Evolutionary conservation across 495 filamentous ascomycete genomes (phyloP).

Genomic region (Tuber melanosporum): DNA sequence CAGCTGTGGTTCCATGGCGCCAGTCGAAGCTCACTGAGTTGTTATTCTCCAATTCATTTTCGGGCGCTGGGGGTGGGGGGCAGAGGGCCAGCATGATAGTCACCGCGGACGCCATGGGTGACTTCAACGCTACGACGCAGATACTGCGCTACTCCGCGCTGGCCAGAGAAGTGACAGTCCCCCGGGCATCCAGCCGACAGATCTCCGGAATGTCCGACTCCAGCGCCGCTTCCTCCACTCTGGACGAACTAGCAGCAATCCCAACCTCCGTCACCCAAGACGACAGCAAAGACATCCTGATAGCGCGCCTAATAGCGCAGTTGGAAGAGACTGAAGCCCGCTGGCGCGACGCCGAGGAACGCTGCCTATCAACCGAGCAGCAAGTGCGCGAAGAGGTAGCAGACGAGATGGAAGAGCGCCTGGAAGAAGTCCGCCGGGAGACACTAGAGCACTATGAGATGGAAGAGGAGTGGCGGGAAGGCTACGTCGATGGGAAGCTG

Average conservation of each 20-base stretch:
- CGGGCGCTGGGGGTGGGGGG: constrained; percentile 54
- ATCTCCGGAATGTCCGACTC: constrained; percentile 20
- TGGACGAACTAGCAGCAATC: constrained; percentile 42
- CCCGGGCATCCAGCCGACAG: constrained; percentile 47
- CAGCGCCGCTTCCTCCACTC: constrained; percentile 40
- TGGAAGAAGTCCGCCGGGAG: constrained; percentile 64
- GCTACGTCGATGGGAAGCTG: constrained; percentile 82
- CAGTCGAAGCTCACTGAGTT: constrained; percentile 97
- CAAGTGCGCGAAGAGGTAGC: constrained; percentile 86
- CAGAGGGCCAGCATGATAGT: constrained; percentile 78
- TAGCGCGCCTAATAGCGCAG: constrained; percentile 65
- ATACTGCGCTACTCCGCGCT: constrained; percentile 93
- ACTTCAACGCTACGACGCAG: constrained; percentile 94
- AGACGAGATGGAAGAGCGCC: constrained; percentile 70
- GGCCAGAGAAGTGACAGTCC: constrained; percentile 87
- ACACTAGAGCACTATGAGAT: constrained; percentile 69
- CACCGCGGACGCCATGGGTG: constrained; percentile 85
- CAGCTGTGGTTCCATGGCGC: constrained; percentile 69
- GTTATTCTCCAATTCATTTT: constrained; percentile 91
- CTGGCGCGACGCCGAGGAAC: constrained; percentile 55
- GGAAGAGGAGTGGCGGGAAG: constrained; percentile 68
- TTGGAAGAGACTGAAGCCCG: constrained; percentile 57
- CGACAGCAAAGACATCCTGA: constrained; percentile 58
- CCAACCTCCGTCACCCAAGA: constrained; percentile 44
- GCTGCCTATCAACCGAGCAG: constrained; percentile 62